Base-by-base conservation (phyloP, 345 rosid genomes). In the Dovyalis caffra region DNA sequence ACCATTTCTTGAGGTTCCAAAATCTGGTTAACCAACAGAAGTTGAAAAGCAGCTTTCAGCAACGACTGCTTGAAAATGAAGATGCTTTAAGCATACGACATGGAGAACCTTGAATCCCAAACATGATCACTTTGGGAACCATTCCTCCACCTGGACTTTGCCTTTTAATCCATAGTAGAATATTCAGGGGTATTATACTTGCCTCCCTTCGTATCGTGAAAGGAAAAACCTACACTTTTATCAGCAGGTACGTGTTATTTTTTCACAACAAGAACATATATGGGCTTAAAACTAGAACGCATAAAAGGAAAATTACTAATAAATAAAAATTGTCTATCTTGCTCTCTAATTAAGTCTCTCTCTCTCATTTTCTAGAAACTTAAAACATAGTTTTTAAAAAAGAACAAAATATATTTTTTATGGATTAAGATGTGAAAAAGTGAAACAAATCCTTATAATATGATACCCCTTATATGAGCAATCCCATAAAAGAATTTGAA, bases 181-280 rank as follows among this genome's bases (percentile, higher is more conserved):
- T 80, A 78, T 80, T 49, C 82, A 73, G 47, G 20, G 2, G 84
- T 77, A 80, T 70, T 69, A 58, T 77, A 69, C 78, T 61, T 67
- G 11, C 26, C 31, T 18, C 25, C 31, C 3, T 2, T 29, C 21
- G 31, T 18, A 21, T 26, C 58, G 2, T 64, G 51, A 45, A 16
- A 26, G 29, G n/a, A 65, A 38, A 56, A 35, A 73, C 8, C 75
- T 75, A 64, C 45, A 70, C 63, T 73, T 70, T 38, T 38, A 18
- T 16, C 6, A 70, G 61, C 66, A 20, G 25, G 8, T 68, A 3
- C 35, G 3, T 12, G 2, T 35, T 73, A 74, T 58, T 45, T n/a
- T 67, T 23, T 43, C 80, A 40, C 23, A 0, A 8, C 51, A 14
- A 2, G 15, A 45, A 1, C 45, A 47, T 26, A 6, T 23, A 11